These are phyloP conservation scores for Neostapfia colusana DNA, from an alignment of 176 grass and related monocot species.

Conservation along the genomic window DNA sequence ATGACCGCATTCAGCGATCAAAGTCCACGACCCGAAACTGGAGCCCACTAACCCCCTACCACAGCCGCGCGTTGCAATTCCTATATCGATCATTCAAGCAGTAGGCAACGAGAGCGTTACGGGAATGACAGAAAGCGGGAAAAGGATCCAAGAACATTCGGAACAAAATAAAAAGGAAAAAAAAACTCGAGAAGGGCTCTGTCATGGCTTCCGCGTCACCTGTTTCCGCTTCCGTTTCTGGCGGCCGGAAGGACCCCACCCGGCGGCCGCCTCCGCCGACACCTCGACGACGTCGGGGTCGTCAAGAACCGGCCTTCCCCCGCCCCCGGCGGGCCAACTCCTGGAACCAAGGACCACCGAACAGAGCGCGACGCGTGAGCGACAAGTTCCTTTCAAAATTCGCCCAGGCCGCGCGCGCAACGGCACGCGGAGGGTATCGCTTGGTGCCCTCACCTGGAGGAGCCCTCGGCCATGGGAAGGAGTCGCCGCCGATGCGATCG, in stretches of 20 bases:
- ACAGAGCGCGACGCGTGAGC: not conserved
- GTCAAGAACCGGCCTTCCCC: constrained; percentile 1
- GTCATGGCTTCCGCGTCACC: constrained; percentile 18
- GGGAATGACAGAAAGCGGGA: not conserved
- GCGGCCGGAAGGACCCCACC: constrained; percentile 43
- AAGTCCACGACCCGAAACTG: not conserved
- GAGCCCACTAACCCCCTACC: not conserved
- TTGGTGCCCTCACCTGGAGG: constrained; percentile 23
- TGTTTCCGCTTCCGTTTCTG: constrained; percentile 54
- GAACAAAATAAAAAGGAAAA: no score
- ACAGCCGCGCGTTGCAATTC: not conserved
- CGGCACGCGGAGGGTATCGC: not conserved
- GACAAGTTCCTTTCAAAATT: not conserved
- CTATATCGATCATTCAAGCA: not conserved
- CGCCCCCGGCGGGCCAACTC: not conserved
- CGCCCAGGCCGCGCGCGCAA: not conserved
- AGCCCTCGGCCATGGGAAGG: constrained; percentile 32
- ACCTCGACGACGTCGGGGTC: constrained; percentile 57
- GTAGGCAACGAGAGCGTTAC: not conserved
- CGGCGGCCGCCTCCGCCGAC: constrained; percentile 21
- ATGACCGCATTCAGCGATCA: not conserved
- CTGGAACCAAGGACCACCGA: constrained; percentile 28
- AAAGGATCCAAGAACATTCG: not conserved
- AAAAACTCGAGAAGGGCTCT: not conserved
- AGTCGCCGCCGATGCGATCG: constrained; percentile 32